phyloP scores from a whole-genome alignment of 257 asterid species.

The Gynochthodes officinalis region DNA sequence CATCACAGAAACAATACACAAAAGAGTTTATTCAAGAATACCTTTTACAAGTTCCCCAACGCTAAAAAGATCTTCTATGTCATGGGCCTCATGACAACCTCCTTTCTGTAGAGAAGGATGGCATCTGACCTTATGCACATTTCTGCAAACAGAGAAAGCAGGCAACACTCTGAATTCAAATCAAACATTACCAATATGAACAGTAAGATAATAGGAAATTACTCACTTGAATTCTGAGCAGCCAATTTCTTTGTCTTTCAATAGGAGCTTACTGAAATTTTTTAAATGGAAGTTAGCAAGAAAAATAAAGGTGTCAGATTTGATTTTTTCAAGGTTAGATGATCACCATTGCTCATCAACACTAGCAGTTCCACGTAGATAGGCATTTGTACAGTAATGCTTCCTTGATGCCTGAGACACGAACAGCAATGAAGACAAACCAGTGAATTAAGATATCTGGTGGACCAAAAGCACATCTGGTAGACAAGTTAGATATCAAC shows the following conservation, averaged over 20 bases:
- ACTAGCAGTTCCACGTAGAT: conserved; percentile 56
- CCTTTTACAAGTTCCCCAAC: conserved; percentile 90
- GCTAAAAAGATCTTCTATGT: conserved; percentile 96
- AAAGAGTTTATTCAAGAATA: conserved; percentile 12
- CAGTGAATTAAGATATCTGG: neutral
- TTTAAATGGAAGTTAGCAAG: conserved; percentile 34
- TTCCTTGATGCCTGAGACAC: conserved; percentile 80
- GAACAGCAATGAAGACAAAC: neutral
- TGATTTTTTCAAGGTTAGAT: conserved; percentile 16
- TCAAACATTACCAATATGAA: neutral
- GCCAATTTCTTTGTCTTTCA: conserved; percentile 54
- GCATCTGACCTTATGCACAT: conserved; percentile 72
- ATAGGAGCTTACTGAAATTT: conserved; percentile 67
- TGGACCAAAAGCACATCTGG: neutral
- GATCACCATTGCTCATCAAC: conserved; percentile 87
- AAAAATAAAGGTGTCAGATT: conserved; percentile 20
- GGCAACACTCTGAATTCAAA: conserved; percentile 19
- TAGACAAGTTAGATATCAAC: neutral
- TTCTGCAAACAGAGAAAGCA: conserved; percentile 42
- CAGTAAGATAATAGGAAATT: conserved; percentile 9
- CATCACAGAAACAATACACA: conserved; percentile 13
- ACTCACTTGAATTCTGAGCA: conserved; percentile 88
- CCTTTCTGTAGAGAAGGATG: conserved; percentile 94
- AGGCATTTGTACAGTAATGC: conserved; percentile 77
- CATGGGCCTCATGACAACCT: conserved; percentile 94